phyloP scores from a whole-genome alignment of 2,329 filamentous ascomycete genomes.

The Paecilomyces niveus region DNA sequence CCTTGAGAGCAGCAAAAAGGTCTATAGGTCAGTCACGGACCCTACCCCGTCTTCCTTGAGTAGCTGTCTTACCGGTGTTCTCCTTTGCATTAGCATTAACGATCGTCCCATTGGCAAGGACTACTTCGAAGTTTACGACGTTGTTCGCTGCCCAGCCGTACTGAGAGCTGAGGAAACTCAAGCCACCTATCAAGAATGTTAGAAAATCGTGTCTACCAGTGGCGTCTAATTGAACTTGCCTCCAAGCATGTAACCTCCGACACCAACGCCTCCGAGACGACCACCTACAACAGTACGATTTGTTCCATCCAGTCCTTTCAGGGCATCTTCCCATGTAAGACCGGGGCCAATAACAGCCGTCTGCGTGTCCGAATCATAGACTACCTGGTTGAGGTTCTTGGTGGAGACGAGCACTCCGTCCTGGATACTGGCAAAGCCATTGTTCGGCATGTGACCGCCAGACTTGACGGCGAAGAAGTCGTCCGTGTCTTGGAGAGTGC shows the following conservation, averaged over 20 bases:
- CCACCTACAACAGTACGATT: conserved; percentile 36
- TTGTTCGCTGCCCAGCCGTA: conserved; percentile 45
- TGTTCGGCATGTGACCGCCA: conserved; percentile 43
- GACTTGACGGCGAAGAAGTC: conserved; percentile 50
- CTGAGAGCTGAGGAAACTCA: conserved; percentile 46
- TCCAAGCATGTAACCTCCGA: conserved; percentile 42
- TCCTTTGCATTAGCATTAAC: conserved; percentile 33
- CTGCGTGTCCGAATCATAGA: conserved; percentile 27
- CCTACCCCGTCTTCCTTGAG: background rate
- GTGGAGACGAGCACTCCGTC: conserved; percentile 40
- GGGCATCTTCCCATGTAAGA: conserved; percentile 27
- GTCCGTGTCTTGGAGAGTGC: conserved; percentile 40
- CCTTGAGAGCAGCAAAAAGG: conserved; percentile 36
- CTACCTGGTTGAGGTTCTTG: conserved; percentile 33
- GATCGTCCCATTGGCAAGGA: conserved; percentile 41
- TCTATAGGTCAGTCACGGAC: conserved; percentile 16
- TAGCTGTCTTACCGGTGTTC: conserved; percentile 18
- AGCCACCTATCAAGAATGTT: conserved; percentile 18
- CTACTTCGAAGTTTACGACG: conserved; percentile 41
- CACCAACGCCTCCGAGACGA: conserved; percentile 42
- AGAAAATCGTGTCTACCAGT: background rate
- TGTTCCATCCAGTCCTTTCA: conserved; percentile 22
- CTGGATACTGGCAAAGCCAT: conserved; percentile 40
- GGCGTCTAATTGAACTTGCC: conserved; percentile 17
- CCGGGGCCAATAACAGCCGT: conserved; percentile 35